Percentiles rank a stretch among this genome's conserved stretches.
Conservation (phyloP, 2,329 filamentous ascomycete species). For the Metarhizium robertsii region DNA sequence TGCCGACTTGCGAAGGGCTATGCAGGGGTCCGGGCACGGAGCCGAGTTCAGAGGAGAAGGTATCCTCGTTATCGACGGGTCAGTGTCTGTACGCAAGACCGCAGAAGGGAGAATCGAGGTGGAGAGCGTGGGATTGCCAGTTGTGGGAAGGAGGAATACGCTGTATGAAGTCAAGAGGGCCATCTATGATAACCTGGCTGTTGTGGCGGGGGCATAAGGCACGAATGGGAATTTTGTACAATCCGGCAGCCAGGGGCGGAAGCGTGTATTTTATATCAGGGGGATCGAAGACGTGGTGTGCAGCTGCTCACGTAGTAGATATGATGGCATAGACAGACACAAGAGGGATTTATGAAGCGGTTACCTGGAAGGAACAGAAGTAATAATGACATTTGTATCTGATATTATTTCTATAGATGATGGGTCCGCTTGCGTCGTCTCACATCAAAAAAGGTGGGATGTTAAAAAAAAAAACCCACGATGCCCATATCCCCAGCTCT, state of each 20-base stretch:
- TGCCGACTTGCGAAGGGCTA: constrained; percentile 75
- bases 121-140: constrained; percentile 56
- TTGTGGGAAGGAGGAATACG: constrained; percentile 42
- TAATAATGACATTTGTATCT: not conserved
- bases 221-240: not conserved
- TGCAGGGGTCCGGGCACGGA: constrained; percentile 72
- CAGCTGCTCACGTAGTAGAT: not conserved
- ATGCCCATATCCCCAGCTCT: too few species aligned
- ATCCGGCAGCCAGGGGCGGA: not conserved
- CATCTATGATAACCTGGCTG: constrained; percentile 89
- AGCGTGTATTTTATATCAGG: not conserved
- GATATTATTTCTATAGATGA: not conserved
- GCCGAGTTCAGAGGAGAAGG: constrained; percentile 93
- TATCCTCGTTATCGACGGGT: constrained; percentile 78
- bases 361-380: too few species aligned
- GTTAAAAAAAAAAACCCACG: too few species aligned
- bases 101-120: constrained; percentile 81
- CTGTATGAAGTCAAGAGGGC: constrained; percentile 83
- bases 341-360: too few species aligned
- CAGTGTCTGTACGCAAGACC: constrained; percentile 81
- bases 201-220: constrained; percentile 65
- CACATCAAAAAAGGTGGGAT: not conserved
- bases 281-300: not conserved
- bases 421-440: not conserved
- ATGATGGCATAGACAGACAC: not conserved